Evolutionary conservation across 441 rosid species (phyloP).

Genomic region (Populus hybrid): DNA sequence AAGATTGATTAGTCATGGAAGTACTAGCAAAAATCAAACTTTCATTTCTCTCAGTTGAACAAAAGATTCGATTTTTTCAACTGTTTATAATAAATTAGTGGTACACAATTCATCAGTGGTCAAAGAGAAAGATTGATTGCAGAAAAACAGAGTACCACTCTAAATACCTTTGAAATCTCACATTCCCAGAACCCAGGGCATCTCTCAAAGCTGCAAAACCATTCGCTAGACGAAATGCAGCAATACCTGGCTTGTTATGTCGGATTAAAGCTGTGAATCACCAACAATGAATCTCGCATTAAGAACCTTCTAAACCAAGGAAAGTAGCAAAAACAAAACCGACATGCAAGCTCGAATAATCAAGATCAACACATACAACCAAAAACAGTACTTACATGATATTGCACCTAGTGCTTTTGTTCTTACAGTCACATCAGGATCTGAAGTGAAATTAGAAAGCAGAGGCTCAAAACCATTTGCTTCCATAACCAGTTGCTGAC

Average conservation of each 20-base stretch:
- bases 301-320: conserved; percentile 12
- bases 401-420: conserved; percentile 91
- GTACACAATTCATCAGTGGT: background rate
- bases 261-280: conserved; percentile 66
- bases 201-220: conserved; percentile 78
- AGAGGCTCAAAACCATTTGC: conserved; percentile 85
- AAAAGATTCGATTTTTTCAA: background rate
- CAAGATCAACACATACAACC: background rate
- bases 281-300: conserved; percentile 14
- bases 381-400: conserved; percentile 60
- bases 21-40: background rate
- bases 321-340: background rate
- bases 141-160: background rate
- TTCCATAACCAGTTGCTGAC: conserved; percentile 95
- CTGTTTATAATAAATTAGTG: background rate
- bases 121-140: background rate
- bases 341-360: background rate
- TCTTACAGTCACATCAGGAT: conserved; percentile 61
- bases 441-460: conserved; percentile 63
- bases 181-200: conserved; percentile 65
- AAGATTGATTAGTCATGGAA: background rate
- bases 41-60: background rate
- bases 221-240: conserved; percentile 87
- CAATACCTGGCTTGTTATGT: conserved; percentile 72
- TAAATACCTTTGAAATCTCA: conserved; percentile 77